A percentile compares a stretch with the other conserved stretches of the same genome.
Evolutionary conservation across 2,329 filamentous ascomycete species (phyloP).

Genomic region (Proliferodiscus dingleyae): DNA sequence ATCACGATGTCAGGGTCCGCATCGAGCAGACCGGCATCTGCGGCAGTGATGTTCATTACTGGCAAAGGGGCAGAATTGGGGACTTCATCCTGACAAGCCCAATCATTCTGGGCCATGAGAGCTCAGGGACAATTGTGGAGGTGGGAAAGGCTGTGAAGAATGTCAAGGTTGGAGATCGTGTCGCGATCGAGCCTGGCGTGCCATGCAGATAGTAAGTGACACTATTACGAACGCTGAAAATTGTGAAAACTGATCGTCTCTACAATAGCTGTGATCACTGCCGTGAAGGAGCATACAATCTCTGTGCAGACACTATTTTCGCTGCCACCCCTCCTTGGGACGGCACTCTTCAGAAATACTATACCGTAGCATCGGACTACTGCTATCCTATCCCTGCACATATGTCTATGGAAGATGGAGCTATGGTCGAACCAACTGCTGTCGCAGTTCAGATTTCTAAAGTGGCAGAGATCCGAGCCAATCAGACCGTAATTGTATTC

Average conservation of each 20-base stretch:
- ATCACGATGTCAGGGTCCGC: conserved; percentile 40
- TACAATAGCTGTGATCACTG: conserved; percentile 35
- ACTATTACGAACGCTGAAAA: not conserved
- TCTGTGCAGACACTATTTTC: conserved; percentile 37
- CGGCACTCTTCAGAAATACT: conserved; percentile 36
- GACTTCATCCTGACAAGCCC: conserved; percentile 40
- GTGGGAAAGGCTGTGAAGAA: conserved; percentile 38
- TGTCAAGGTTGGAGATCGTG: conserved; percentile 40
- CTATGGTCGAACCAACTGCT: conserved; percentile 43
- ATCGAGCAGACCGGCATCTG: conserved; percentile 44
- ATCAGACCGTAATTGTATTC: conserved; percentile 42
- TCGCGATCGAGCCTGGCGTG: conserved; percentile 45
- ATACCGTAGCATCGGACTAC: conserved; percentile 35
- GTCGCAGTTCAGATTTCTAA: conserved; percentile 43
- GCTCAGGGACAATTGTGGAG: conserved; percentile 38
- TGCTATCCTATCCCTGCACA: conserved; percentile 34
- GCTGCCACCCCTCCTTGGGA: conserved; percentile 37
- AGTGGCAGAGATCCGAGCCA: conserved; percentile 34
- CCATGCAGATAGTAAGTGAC: conserved; percentile 33
- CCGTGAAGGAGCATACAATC: conserved; percentile 36
- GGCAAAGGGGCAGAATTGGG: conserved; percentile 17
- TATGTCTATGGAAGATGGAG: conserved; percentile 29
- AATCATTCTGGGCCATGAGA: conserved; percentile 44
- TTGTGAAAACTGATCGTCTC: not conserved
- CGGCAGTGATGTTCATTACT: conserved; percentile 41